Conservation (phyloP, 371 early-diverging fungal genomes). For the Rhizomucor miehei region DNA sequence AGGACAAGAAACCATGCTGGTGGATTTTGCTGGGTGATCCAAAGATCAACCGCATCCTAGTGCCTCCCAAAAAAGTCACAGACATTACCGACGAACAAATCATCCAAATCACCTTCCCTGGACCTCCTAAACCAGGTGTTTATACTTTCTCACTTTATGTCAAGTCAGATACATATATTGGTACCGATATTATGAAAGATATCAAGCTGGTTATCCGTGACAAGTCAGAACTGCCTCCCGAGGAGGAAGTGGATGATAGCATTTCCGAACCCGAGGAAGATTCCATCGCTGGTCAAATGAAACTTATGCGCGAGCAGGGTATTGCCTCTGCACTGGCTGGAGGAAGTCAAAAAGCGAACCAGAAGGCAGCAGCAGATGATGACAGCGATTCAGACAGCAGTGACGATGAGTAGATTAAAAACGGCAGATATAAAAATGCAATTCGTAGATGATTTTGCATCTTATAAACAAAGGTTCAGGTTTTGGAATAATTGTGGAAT, state of each 20-base stretch:
- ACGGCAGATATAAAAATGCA: background rate
- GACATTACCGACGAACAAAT: slow-evolving; percentile 71
- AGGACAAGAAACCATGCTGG: slow-evolving; percentile 85
- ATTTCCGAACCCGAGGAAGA: slow-evolving; percentile 97
- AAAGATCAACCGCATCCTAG: slow-evolving; percentile 79
- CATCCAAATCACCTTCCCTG: slow-evolving; percentile 88
- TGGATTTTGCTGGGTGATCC: slow-evolving; percentile 90
- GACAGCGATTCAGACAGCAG: slow-evolving; percentile 33
- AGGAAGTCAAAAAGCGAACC: slow-evolving; percentile 46
- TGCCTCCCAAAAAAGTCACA: slow-evolving; percentile 73
- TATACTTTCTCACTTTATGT: slow-evolving; percentile 82
- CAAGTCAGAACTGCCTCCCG: slow-evolving; percentile 65
- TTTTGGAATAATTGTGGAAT: background rate
- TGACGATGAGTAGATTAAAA: slow-evolving; percentile 24
- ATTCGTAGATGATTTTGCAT: background rate
- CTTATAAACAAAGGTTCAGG: background rate
- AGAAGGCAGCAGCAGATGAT: slow-evolving; percentile 7
- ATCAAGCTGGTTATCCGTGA: slow-evolving; percentile 73
- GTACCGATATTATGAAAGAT: slow-evolving; percentile 76
- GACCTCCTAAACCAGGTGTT: slow-evolving; percentile 83
- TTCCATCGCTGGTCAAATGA: slow-evolving; percentile 92
- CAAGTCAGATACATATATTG: slow-evolving; percentile 87
- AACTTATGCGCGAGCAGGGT: slow-evolving; percentile 76
- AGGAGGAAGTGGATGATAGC: slow-evolving; percentile 82
- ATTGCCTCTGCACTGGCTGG: slow-evolving; percentile 59